Conservation (phyloP, 1,139 yeast genomes). For the Blastobotrys capitulatus region DNA sequence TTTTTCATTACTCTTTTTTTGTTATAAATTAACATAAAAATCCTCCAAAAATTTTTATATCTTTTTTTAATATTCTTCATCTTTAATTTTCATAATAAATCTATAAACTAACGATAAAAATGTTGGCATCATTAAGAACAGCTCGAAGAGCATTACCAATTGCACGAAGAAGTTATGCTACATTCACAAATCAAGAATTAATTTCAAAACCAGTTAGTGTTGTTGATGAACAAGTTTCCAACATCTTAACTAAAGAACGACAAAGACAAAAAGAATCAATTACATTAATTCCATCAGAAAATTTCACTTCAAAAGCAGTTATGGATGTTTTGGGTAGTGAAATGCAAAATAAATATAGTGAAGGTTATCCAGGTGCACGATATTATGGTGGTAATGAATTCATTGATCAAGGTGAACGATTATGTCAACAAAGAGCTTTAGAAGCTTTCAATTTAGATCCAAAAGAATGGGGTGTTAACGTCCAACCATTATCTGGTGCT, state of each 20-base stretch:
- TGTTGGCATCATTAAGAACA: constrained; percentile 2
- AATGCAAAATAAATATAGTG: constrained; percentile 97
- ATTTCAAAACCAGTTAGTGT: constrained; percentile 27
- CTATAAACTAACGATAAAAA: not conserved
- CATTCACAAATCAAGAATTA: constrained; percentile 11
- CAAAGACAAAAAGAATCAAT: constrained; percentile 93
- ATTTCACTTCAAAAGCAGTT: constrained; percentile 94
- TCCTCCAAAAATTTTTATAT: not conserved
- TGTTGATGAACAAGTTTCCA: constrained; percentile 36
- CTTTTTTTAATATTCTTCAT: not conserved
- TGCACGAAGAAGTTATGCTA: constrained; percentile 9
- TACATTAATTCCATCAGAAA: constrained; percentile 93
- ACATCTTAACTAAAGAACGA: constrained; percentile 79
- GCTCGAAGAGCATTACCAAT: constrained; percentile 9
- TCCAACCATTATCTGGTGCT: constrained; percentile 92
- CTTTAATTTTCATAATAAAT: not conserved
- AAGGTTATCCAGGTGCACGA: constrained; percentile 96
- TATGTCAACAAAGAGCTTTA: constrained; percentile 92
- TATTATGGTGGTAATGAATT: constrained; percentile 96
- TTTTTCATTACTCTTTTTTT: not conserved
- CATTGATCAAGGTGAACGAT: constrained; percentile 85
- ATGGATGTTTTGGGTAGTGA: constrained; percentile 97
- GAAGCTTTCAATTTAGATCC: constrained; percentile 75
- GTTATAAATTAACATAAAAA: not conserved
- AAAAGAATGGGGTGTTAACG: constrained; percentile 96